Evolutionary conservation across 1,284 basidiomycete species (phyloP), one percentile per base, ranked within the genome.

Genomic region (Pholiota adiposa): DNA sequence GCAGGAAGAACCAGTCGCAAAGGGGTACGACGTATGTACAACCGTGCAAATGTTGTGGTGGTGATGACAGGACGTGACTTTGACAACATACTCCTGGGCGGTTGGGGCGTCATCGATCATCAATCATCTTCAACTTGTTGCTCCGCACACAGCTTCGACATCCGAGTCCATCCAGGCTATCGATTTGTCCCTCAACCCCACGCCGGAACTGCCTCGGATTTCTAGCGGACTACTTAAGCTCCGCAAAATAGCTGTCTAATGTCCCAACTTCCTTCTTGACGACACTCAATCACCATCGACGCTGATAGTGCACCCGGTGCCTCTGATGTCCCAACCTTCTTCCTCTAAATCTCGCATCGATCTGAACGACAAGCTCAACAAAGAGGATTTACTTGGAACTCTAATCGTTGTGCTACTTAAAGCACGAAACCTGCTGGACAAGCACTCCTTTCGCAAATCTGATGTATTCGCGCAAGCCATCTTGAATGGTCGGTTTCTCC

Each of bases 371-470:
- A 60, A 58, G 56, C 25, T 52, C 8, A 56, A 67, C 58, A 63
- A 69, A 56, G 69, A 67, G 36, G 36, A 58, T 19, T 61, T 85
- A 71, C 74, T 92, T 29, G 90, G 90, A 21, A 91, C 87, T 2
- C 79, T 92, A 55, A 81, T 90, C 58, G 79, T 92, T 34, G 89
- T 92, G 40, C 80, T 92, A 18, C 81, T 92, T 67, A 91, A 92
- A 73, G 90, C 88, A 27, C 81, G 79, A 61, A 86, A 92, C 67
- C 78, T 92, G 18, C 83, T 83, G 62, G 85, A 90, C 72, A 88
- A 86, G 58, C 88, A 89, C 65, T 85, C 81, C 0, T 87, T 92
- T 70, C 88, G 87, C 74, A 92, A 92, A 69, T 90, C 92, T 69
- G 87, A 90, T 72, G 89, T 86, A 16, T 91, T 83, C 66, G 83